Evolutionary conservation across 495 filamentous ascomycete genomes (phyloP).

Genomic region (Annulohypoxylon stygium): DNA sequence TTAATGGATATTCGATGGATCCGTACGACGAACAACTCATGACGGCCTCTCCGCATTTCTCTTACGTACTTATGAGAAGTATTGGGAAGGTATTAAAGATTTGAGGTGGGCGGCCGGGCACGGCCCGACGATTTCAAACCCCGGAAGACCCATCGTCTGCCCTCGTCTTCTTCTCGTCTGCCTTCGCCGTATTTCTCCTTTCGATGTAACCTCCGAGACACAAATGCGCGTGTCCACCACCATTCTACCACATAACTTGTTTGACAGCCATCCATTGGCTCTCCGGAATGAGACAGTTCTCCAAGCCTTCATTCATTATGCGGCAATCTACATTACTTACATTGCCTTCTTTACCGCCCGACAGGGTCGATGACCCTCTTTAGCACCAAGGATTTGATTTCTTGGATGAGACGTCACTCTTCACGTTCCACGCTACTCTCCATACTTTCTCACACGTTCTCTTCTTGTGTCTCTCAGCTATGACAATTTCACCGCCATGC

Average conservation of each 20-base stretch:
- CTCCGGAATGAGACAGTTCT: constrained; percentile 32
- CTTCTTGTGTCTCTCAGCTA: constrained; percentile 21
- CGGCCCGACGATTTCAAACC: constrained; percentile 37
- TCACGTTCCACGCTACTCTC: constrained; percentile 32
- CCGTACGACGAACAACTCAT: constrained; percentile 9
- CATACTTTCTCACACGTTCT: constrained; percentile 4
- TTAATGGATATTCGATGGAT: not conserved
- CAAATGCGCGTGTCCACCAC: constrained; percentile 36
- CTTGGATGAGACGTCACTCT: constrained; percentile 42
- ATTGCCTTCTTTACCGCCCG: constrained; percentile 24
- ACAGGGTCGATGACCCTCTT: constrained; percentile 32
- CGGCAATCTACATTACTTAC: constrained; percentile 2
- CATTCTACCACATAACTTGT: not conserved
- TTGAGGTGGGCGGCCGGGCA: constrained; percentile 22
- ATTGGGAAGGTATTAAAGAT: not conserved
- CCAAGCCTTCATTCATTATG: constrained; percentile 16
- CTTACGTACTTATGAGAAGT: constrained; percentile 25
- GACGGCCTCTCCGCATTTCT: constrained; percentile 22
- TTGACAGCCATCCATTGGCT: constrained; percentile 21
- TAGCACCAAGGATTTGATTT: constrained; percentile 18
- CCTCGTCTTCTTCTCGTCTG: constrained; percentile 4
- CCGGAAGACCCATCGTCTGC: constrained; percentile 12
- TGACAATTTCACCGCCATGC: constrained; percentile 15
- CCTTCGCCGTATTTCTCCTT: constrained; percentile 33
- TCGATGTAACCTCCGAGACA: constrained; percentile 45